Evolutionary conservation across 169 alveolate genomes (phyloP).

Genomic region (Plasmodium yoelii): DNA sequence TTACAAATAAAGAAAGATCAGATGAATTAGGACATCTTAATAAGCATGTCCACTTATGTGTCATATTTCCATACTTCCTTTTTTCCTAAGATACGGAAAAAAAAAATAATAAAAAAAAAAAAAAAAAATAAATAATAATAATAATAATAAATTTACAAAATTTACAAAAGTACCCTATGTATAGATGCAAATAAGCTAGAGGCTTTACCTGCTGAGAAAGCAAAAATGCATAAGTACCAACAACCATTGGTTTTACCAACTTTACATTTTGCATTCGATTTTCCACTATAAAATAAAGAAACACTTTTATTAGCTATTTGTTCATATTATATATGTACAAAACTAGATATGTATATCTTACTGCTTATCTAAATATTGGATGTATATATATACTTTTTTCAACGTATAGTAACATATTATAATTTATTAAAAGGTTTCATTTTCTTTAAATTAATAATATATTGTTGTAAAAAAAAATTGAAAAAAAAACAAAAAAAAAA

Average conservation of each 20-base stretch:
- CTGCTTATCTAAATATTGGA: background rate
- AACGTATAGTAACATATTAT: too few species aligned
- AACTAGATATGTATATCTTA: background rate
- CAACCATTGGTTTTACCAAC: slow-evolving; percentile 79
- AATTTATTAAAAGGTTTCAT: too few species aligned
- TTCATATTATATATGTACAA: background rate
- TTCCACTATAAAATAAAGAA: slow-evolving; percentile 45
- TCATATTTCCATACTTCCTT: slow-evolving; percentile 90
- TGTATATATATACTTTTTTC: background rate
- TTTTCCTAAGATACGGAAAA: slow-evolving; percentile 84
- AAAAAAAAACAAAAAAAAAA: background rate
- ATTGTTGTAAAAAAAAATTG: background rate
- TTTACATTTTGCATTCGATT: slow-evolving; percentile 80
- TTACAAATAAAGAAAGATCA: slow-evolving; percentile 91
- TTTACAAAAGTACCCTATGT: background rate
- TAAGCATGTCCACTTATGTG: slow-evolving; percentile 95
- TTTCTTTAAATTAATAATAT: background rate
- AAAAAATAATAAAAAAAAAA: too few species aligned
- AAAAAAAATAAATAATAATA: too few species aligned
- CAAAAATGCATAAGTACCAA: slow-evolving; percentile 82
- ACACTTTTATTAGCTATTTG: background rate
- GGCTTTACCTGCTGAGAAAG: slow-evolving; percentile 67
- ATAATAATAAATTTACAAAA: background rate
- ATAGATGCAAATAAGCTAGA: background rate
- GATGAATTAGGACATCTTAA: slow-evolving; percentile 92